Evolutionary conservation across 176 grass and related monocot genomes (phyloP).

Genomic region (Cocos nucifera): DNA sequence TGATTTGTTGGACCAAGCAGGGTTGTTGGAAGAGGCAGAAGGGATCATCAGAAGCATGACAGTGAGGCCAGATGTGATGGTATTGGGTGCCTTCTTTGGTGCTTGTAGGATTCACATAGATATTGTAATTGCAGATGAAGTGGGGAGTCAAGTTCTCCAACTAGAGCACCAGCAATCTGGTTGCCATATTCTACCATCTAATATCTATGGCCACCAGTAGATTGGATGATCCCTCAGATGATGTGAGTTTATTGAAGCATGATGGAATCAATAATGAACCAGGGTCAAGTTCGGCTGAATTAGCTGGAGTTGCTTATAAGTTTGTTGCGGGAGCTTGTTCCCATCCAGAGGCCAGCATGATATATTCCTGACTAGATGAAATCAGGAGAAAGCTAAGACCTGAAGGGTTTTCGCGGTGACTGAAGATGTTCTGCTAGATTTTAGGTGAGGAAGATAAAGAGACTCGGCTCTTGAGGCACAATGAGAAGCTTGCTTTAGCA

Average conservation of each 20-base stretch:
- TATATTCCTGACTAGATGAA: too few species aligned
- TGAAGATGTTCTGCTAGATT: conserved; percentile 1
- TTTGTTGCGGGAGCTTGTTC: background rate
- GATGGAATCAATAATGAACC: conserved; percentile 25
- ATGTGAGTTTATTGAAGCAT: conserved; percentile 31
- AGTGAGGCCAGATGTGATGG: conserved; percentile 34
- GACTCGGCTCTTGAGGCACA: conserved; percentile 7
- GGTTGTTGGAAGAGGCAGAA: conserved; percentile 64
- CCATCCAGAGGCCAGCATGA: too few species aligned
- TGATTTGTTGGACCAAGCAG: conserved; percentile 46
- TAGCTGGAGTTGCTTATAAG: conserved; percentile 14
- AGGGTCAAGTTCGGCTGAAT: conserved; percentile 25
- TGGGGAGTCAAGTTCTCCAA: conserved; percentile 23
- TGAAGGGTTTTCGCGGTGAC: background rate
- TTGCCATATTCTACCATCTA: conserved; percentile 42
- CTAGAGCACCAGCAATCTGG: conserved; percentile 22
- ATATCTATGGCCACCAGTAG: conserved; percentile 34
- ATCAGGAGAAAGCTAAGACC: too few species aligned
- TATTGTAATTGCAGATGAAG: conserved; percentile 42
- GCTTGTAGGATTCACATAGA: conserved; percentile 42
- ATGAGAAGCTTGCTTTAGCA: conserved; percentile 10
- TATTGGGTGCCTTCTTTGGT: conserved; percentile 48
- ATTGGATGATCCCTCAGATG: conserved; percentile 31
- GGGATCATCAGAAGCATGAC: conserved; percentile 44
- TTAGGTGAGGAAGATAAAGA: conserved; percentile 17